Evolutionary conservation across 2,329 filamentous ascomycete genomes (phyloP).

Genomic region (Alternaria sp.): DNA sequence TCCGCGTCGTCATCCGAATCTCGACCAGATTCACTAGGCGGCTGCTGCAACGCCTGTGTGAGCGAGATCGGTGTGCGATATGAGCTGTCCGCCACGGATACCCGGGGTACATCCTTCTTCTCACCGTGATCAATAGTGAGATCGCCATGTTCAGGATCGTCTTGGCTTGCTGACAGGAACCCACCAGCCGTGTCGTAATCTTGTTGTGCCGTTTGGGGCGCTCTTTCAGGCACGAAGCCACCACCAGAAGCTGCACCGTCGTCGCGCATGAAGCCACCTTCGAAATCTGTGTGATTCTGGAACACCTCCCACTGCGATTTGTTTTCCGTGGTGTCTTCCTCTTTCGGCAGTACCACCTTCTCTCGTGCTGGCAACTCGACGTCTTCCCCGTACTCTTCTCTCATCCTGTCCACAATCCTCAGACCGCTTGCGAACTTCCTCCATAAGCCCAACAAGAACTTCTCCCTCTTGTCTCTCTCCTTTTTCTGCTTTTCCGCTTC

Average conservation of each 20-base stretch:
- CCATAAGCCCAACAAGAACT: constrained; percentile 78
- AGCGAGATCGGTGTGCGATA: constrained; percentile 49
- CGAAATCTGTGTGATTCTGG: constrained; percentile 44
- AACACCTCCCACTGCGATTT: constrained; percentile 52
- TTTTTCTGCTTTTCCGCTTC: constrained; percentile 78
- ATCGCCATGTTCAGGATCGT: constrained; percentile 40
- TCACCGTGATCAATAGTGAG: constrained; percentile 47
- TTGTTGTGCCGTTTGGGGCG: neutral
- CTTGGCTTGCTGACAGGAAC: constrained; percentile 51
- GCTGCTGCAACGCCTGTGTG: constrained; percentile 39
- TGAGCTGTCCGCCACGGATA: constrained; percentile 15
- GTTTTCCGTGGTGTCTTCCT: constrained; percentile 66
- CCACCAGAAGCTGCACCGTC: constrained; percentile 21
- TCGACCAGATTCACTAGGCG: constrained; percentile 8
- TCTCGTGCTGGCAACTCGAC: constrained; percentile 72
- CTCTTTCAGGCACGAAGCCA: constrained; percentile 28
- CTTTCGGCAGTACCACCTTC: constrained; percentile 34
- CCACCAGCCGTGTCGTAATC: constrained; percentile 45
- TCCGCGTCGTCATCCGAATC: neutral
- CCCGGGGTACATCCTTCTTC: constrained; percentile 9
- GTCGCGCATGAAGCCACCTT: constrained; percentile 54
- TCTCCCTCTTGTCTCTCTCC: constrained; percentile 83
- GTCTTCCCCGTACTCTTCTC: constrained; percentile 44
- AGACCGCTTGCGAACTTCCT: constrained; percentile 86
- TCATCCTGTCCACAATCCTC: constrained; percentile 68